Base-by-base conservation (phyloP, 2,329 filamentous ascomycete genomes). In the Cephalotrichum gorgonifer region DNA sequence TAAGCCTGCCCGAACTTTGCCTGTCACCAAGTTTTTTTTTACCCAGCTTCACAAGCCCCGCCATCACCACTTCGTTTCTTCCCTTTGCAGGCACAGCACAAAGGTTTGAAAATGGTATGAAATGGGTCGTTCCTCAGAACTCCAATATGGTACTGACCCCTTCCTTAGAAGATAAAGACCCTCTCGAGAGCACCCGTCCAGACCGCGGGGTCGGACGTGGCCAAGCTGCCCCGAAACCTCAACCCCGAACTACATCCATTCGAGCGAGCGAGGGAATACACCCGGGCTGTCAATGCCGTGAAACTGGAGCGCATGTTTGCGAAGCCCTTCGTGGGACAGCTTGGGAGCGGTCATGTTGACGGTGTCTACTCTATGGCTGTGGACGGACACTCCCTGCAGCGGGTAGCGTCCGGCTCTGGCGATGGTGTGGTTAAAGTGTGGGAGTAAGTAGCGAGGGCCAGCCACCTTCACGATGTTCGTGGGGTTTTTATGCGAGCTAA, bases 391-490 rank as follows among this genome's bases (percentile, higher is more conserved):
- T 83, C 82, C 7, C 68, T 91, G 25, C 78, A 88, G 57, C 74
- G 83, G 50, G 79, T 90, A 57, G 88, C 89, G 6, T 91, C 86
- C 60, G 89, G 87, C 41, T 88, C 85, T 56, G 90, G 90, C 54
- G 93, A 98, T 65, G 91, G 93, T 55, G 81, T 96, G 9, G 79
- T 98, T 51, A 98, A 98, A 68, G 85, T 93, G 30, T 95, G 89
- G 89, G 85, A 94, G 46, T 48, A 48, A 47, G 45, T 47, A 20
- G n/a, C 15, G 31, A 6, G n/a, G n/a, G n/a, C n/a, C n/a, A n/a
- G n/a, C n/a, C n/a, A n/a, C n/a, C n/a, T n/a, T n/a, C n/a, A n/a
- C 22, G 22, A 15, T 14, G 23, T 11, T 39, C 20, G 11, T 5
- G 22, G 28, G 17, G 12, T 41, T 35, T 5, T 30, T 9, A 14